Evolutionary conservation across 2,329 filamentous ascomycete species (phyloP).

Genomic region (Aureobasidium sp.): DNA sequence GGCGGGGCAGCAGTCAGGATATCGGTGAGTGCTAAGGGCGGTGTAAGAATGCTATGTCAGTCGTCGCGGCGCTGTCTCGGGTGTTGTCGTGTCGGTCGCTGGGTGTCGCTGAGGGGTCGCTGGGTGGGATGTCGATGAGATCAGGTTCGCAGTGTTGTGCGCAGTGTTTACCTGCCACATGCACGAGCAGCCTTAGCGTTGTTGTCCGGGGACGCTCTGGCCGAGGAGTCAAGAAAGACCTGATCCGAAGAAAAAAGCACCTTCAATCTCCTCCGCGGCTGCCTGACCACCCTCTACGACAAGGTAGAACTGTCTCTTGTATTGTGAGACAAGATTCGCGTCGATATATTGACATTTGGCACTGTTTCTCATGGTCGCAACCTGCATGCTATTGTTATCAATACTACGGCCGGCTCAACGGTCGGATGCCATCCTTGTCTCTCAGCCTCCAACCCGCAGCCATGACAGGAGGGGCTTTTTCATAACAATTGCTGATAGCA

Average conservation of each 20-base stretch:
- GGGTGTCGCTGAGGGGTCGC: slow-evolving; percentile 1
- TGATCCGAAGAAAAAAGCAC: neutral
- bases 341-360: neutral
- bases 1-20: neutral
- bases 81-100: slow-evolving; percentile 1
- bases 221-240: neutral
- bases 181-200: slow-evolving; percentile 5
- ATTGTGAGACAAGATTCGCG: neutral
- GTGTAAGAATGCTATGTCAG: slow-evolving; percentile 7
- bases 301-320: neutral
- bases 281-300: neutral
- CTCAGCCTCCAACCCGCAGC: slow-evolving; percentile 4
- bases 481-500: neutral
- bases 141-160: slow-evolving; percentile 7
- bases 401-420: slow-evolving; percentile 4
- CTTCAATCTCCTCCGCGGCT: slow-evolving; percentile 3
- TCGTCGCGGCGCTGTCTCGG: slow-evolving; percentile 7
- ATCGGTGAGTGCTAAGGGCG: neutral
- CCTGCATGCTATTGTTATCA: slow-evolving; percentile 2
- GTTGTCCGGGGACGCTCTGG: slow-evolving; percentile 12
- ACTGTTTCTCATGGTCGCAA: slow-evolving; percentile 10
- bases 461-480: neutral
- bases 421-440: slow-evolving; percentile 1
- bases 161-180: slow-evolving; percentile 9
- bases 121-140: neutral